Conservation (phyloP, 2,329 filamentous ascomycete genomes). For the Penicillium sp. region DNA sequence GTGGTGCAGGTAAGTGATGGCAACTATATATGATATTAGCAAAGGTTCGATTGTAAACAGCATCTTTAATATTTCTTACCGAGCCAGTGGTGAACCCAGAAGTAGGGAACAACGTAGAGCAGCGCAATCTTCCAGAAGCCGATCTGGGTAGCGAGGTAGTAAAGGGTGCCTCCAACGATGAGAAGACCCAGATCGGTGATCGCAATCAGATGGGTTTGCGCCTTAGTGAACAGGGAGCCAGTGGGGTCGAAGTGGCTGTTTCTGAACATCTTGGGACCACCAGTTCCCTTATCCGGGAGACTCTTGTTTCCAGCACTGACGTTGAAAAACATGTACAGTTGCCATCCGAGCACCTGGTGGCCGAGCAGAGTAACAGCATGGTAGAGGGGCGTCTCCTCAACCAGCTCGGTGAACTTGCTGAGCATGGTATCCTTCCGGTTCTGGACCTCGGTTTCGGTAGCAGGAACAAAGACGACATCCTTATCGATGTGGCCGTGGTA, state of each 20-base stretch:
- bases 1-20: constrained; percentile 74
- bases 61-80: constrained; percentile 44
- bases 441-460: constrained; percentile 34
- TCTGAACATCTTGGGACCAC: constrained; percentile 18
- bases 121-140: constrained; percentile 58
- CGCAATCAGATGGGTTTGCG: constrained; percentile 56
- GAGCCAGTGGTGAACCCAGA: constrained; percentile 71
- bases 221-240: constrained; percentile 59
- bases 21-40: constrained; percentile 47
- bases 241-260: constrained; percentile 60
- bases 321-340: constrained; percentile 63
- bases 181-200: constrained; percentile 61
- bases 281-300: constrained; percentile 14
- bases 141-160: constrained; percentile 53
- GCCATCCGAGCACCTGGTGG: constrained; percentile 66
- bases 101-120: constrained; percentile 63
- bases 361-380: constrained; percentile 52
- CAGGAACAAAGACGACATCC: constrained; percentile 64
- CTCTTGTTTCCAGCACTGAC: constrained; percentile 44
- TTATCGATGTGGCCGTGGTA: constrained; percentile 66
- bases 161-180: constrained; percentile 52
- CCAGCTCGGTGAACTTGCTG: constrained; percentile 49
- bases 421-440: constrained; percentile 43
- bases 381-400: constrained; percentile 61
- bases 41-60: neutral